Base-by-base conservation (phyloP, 1,139 yeast species). In the Yamadazyma sp. region DNA sequence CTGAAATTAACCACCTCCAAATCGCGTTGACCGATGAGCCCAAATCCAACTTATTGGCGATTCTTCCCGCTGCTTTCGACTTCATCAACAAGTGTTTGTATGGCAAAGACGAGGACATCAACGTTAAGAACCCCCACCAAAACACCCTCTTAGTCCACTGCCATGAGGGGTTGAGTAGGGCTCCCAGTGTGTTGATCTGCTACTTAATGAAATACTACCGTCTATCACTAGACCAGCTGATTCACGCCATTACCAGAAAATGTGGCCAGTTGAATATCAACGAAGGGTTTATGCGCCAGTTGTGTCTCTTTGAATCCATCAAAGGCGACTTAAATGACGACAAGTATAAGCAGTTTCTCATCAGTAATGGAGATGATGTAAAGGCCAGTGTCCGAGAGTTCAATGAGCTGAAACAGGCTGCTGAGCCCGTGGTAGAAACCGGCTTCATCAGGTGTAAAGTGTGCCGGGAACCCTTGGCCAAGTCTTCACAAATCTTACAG, bases 161-260 rank as follows among this genome's bases (percentile, higher is more conserved):
- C 56, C 87, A 89, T 40, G 96, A 96, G 22, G 98, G 98, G 1
- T 77, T 81, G 20, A 86, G 96, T 2, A 67, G 98, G 47, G 84
- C 96, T 1, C 87, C 79, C 0, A 66, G 95, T 0, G 67, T 88
- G 23, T 67, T 81, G 11, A 71, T 82, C 29, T 95, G 95, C 2
- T 92, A 84, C 57, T 61, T 92, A 44, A 89, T 92, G 94, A 76
- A 78, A 53, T 74, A 78, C 44, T 80, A 83, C 59, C 73, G 78
- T 7, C 70, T 87, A 56, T 62, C 67, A 7, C 62, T 78, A 13
- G 67, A 74, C 10, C 81, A 81, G 45, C 84, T 96, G 0, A 52
- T 86, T 8, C 80, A 84, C 59, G 89, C 90, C 0, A 82, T 92
- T 15, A 74, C 70, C 48, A 59, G 89, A 40, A 81, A 76, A 46